Evolutionary conservation across 345 rosid genomes (phyloP), one percentile per base, ranked within the genome.

Genomic region (Anacardium occidentale): DNA sequence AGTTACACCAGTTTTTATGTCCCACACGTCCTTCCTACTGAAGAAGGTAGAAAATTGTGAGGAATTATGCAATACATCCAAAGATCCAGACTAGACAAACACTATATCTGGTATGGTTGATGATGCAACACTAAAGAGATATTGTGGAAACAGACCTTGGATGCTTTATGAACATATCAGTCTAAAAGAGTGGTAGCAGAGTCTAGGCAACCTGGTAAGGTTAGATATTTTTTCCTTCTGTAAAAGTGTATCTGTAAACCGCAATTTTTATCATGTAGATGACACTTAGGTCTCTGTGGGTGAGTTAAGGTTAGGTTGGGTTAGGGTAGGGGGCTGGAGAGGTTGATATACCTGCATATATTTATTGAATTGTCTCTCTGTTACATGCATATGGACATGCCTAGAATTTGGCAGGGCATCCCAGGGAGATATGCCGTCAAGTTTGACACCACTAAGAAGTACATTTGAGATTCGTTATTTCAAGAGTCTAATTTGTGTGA

Each of bases 301-400:
- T 48, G 52, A 15, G 15, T 48, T 48, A 48, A 48, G 52, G 18
- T 48, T 48, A 34, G 37, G 37, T 3, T 34, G 7, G n/a, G 37
- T 7, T 34, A 0, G 37, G 37, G 3, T 34, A 34, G 37, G 13
- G 20, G 3, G 18, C 32, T 55, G 2, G 37, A 34, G 37, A 34
- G 5, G 37, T 34, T 34, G 37, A 34, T 60, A 2, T 29, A 15
- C 7, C 7, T 7, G 37, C 37, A 26, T 60, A 26, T 32, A 60
- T 58, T 24, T 1, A 13, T 14, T 13, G 15, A 13, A 65, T 65
- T 40, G 22, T 78, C 84, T 7, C 80, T 91, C 69, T 77, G 70
- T 79, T 89, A 85, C 81, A 52, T 78, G 85, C 97, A 91, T 83
- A 2, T 85, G 63, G 97, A 95, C 54, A 81, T 80, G 73, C 91